Percentiles rank a stretch among this genome's conserved stretches.
phyloP scores from a whole-genome alignment of 805 yeast species.

The Kodamaea neixiangensis region DNA sequence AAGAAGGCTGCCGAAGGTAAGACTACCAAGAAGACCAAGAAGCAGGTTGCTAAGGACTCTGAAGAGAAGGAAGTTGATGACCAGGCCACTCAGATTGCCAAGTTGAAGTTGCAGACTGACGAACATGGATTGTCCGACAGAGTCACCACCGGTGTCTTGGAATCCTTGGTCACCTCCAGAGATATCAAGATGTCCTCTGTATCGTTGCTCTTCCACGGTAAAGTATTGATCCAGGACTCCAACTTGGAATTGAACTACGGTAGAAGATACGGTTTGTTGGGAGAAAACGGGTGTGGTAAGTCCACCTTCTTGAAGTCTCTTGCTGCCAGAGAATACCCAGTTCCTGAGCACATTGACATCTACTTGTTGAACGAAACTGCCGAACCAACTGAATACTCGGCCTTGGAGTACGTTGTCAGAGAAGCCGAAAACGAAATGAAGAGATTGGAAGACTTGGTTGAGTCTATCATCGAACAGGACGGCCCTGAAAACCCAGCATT shows the following conservation, averaged over 20 bases:
- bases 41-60: constrained; percentile 55
- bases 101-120: constrained; percentile 90
- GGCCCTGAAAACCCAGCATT: constrained; percentile 91
- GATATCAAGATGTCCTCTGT: constrained; percentile 91
- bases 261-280: constrained; percentile 94
- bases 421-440: constrained; percentile 94
- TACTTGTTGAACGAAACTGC: constrained; percentile 97
- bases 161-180: constrained; percentile 84
- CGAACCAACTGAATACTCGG: constrained; percentile 86
- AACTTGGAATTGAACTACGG: constrained; percentile 92
- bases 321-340: constrained; percentile 95
- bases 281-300: constrained; percentile 99
- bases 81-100: constrained; percentile 73
- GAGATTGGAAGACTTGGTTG: constrained; percentile 87
- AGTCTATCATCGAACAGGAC: constrained; percentile 81
- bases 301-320: constrained; percentile 90
- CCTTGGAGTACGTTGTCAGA: constrained; percentile 93
- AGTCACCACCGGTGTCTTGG: constrained; percentile 96
- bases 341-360: constrained; percentile 88
- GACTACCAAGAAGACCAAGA: constrained; percentile 63
- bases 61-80: constrained; percentile 56
- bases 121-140: constrained; percentile 94
- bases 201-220: constrained; percentile 95
- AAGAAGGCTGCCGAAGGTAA: constrained; percentile 64
- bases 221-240: constrained; percentile 92